Evolutionary conservation across 495 filamentous ascomycete genomes (phyloP), one percentile per base, ranked within the genome.

Genomic region (Aspergillus cavernicola): DNA sequence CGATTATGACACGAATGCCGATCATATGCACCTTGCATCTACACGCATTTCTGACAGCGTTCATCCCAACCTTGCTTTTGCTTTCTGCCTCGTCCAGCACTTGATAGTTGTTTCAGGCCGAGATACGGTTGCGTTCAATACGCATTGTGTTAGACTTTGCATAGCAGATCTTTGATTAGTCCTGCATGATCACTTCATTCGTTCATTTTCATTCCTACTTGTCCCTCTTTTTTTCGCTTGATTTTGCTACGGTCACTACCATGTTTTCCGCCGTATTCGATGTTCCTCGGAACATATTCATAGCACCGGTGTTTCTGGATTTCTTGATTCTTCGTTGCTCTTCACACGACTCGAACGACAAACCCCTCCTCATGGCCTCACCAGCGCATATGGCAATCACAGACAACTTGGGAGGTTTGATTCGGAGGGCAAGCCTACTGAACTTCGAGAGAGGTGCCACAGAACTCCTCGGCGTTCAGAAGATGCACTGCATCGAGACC

Each of bases 251-350:
- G 32, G 42, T 32, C 38, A 43, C 32, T 45, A 37, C 22, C 20
- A 38, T 36, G 53, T 45, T 55, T 49, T 57, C 53, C 40, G 37
- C 59, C 50, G 44, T 57, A 57, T 46, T 57, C 55, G 28, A 59
- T 63, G 43, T 52, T 53, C 28, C 31, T 39, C 32, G 52, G 43
- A 55, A 58, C 61, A 60, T 50, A 50, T 31, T 55, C 45, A 63
- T 53, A 47, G 44, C 56, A 52, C 52, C 52, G 59, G 57, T 50
- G 59, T 61, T 53, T 46, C 56, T 58, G 56, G 56, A 47, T 45
- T 38, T 45, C 9, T 49, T 51, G 20, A 16, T 24, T 18, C 28
- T 19, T 32, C 33, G 26, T 43, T 29, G 35, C 24, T 22, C 11
- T 47, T 28, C 23, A 12, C 24, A 5, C 26, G 31, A 49, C 16